Evolutionary conservation across 75 land plant species (phyloP), one percentile per base, ranked within the genome.

Genomic region (Pseudotsuga menziesii): DNA sequence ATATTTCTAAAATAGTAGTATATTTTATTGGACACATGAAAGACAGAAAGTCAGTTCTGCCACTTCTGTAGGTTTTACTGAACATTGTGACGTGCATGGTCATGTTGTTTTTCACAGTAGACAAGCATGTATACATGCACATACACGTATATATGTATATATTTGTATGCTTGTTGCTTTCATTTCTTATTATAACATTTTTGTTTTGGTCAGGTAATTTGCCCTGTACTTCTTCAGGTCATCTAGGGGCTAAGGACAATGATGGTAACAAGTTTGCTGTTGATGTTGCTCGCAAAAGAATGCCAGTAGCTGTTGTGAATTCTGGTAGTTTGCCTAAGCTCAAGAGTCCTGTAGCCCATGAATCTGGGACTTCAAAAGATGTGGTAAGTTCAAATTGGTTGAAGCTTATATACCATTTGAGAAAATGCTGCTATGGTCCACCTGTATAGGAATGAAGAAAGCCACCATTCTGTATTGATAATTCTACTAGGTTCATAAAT

Each of bases 241-340:
- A 61, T 67, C 82, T 58, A 56, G 89, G 83, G 54, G 75, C 56
- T 27, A 74, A 69, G 27, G 81, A 83, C 58, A 56, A 80, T 39
- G 74, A 63, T 54, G 59, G 82, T 56, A 83, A 61, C 41, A 39
- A 44, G 26, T 84, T 78, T 41, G 73, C 76, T 20, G 32, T 77
- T 54, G 86, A 86, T 48, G 73, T 60, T 61, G 64, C 80, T 57
- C 86, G 79, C 11, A 75, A 83, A 41, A 63, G 79, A 54, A 56
- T 78, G 15, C 13, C 75, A 55, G 52, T 60, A 56, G 79, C 72
- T 44, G 74, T 73, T 58, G 52, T 69, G 32, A 78, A 70, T 71
- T 58, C 89, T 14, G 80, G 79, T 27, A 80, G 71, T 57, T 62
- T 80, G 60, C 23, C 84, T 48, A 88, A 88, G 85, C 85, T 83